Evolutionary conservation across 2,329 filamentous ascomycete genomes (phyloP), one percentile per base, ranked within the genome.

Genomic region (Colletotrichum brevisporum): DNA sequence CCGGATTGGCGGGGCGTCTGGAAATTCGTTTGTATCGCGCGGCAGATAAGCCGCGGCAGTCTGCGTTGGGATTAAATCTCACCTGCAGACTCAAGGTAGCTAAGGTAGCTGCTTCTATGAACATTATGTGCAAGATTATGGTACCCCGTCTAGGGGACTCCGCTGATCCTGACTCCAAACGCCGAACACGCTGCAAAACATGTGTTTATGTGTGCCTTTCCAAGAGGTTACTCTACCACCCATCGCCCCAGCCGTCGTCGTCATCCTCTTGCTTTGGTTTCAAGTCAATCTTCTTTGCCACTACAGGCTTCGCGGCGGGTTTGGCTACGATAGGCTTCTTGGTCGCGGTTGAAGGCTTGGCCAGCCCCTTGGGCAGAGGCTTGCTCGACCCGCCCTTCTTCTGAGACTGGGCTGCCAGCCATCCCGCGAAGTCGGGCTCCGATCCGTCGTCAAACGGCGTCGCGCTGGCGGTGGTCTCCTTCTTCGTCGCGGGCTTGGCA

Each of bases 351-450:
- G 72, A 79, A 2, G 88, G 76, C 80, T 97, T 97, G 1, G 85
- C 82, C 27, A 98, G 78, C 0, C 95, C 95, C 81, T 97, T 99
- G 0, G 95, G 95, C 63, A 98, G 78, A 3, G 91, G 83, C 73
- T 93, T 96, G 50, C 76, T 60, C 67, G 79, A 75, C 1, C 78
- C 77, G 12, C 86, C 86, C 82, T 97, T 98, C 71, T 92, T 89
- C 71, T 91, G 87, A 6, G 92, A 90, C 78, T 98, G 94, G 13
- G 95, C 94, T 13, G 94, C 94, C 24, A 98, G 81, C 95, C 96
- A 98, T 5, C 94, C 95, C 5, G 94, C 95, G 80, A 99, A 98
- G 79, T 98, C 96, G 0, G 95, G 95, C 78, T 99, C 95, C 3
- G 91, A 91, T 27, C 92, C 90, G 74, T 97, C 94, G 68, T 95